Conservation (phyloP, 2,329 filamentous ascomycete species). For the Eutypa lata region DNA sequence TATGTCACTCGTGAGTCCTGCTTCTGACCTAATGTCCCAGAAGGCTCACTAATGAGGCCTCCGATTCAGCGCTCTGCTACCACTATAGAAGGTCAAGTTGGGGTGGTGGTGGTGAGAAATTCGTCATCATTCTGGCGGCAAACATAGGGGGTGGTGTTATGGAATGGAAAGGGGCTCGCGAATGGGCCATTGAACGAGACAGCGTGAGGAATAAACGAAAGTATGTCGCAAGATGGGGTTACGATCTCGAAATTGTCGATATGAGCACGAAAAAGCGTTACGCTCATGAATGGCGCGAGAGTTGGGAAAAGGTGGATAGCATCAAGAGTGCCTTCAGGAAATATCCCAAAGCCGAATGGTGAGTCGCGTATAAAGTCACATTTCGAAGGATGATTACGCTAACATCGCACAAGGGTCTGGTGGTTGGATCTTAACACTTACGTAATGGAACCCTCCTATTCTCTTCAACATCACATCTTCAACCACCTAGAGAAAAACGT, state of each 20-base stretch:
- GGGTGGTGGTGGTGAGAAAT: slow-evolving; percentile 83
- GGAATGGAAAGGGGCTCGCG: slow-evolving; percentile 96
- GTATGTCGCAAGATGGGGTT: slow-evolving; percentile 85
- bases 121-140: slow-evolving; percentile 87
- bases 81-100: slow-evolving; percentile 69
- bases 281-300: slow-evolving; percentile 97
- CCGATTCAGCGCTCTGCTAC: slow-evolving; percentile 47
- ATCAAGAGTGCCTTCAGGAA: slow-evolving; percentile 85
- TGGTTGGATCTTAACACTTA: slow-evolving; percentile 98
- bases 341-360: slow-evolving; percentile 96
- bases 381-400: slow-evolving; percentile 10
- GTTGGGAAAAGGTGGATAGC: slow-evolving; percentile 98
- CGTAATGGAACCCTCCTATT: slow-evolving; percentile 93
- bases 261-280: slow-evolving; percentile 99
- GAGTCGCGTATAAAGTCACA: slow-evolving; percentile 31
- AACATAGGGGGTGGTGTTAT: slow-evolving; percentile 97
- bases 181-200: slow-evolving; percentile 97
- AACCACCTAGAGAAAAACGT: slow-evolving; percentile 68
- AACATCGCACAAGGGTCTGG: slow-evolving; percentile 75
- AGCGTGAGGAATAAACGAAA: slow-evolving; percentile 93
- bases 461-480: slow-evolving; percentile 88
- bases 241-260: slow-evolving; percentile 93
- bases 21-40: background rate
- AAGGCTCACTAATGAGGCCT: slow-evolving; percentile 23
- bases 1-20: slow-evolving; percentile 68